These are phyloP conservation scores for Delonix regia DNA, from an alignment of 306 rosid genomes.

Conservation along the genomic window DNA sequence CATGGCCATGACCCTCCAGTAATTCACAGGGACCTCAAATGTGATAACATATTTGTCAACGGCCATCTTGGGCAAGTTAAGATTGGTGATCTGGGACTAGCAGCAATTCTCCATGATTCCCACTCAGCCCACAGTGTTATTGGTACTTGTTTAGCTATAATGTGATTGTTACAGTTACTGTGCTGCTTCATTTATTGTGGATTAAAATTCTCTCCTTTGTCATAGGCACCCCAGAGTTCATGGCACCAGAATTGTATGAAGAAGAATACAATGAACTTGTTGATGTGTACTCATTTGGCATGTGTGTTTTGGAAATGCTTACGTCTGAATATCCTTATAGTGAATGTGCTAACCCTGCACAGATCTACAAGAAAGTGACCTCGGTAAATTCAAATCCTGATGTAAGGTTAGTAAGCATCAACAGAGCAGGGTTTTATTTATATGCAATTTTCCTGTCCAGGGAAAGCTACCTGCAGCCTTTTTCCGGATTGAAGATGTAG, in stretches of 20 bases:
- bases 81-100: conserved; percentile 94
- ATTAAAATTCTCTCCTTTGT: conserved; percentile 1
- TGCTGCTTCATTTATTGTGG: conserved; percentile 5
- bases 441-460: conserved; percentile 45
- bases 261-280: conserved; percentile 93
- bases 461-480: conserved; percentile 83
- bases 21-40: conserved; percentile 90
- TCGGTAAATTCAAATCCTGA: conserved; percentile 54
- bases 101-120: conserved; percentile 79
- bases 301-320: conserved; percentile 93
- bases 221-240: conserved; percentile 92
- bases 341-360: conserved; percentile 91
- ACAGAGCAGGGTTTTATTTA: background rate
- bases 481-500: conserved; percentile 65
- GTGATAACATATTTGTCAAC: conserved; percentile 89
- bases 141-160: conserved; percentile 51
- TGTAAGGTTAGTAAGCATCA: background rate
- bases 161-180: background rate
- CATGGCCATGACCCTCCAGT: conserved; percentile 90
- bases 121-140: conserved; percentile 88
- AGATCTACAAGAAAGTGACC: conserved; percentile 96
- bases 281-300: conserved; percentile 93
- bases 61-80: conserved; percentile 98
- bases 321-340: conserved; percentile 85
- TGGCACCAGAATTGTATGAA: conserved; percentile 95